phyloP scores from a whole-genome alignment of 164 flowering plant species.

The Sextonia rubra region DNA sequence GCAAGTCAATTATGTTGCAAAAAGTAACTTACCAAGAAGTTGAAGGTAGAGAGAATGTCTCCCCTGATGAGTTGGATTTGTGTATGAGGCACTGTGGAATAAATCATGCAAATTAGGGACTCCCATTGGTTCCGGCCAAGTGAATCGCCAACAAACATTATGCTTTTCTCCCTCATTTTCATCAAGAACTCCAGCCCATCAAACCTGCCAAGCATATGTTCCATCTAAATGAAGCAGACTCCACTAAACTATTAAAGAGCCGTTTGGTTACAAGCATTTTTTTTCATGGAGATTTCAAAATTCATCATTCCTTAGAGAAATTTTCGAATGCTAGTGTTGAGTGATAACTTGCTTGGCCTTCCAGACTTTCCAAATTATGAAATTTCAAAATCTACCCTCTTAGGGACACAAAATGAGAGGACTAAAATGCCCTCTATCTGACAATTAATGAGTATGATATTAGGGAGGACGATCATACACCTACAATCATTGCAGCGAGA shows the following conservation, averaged over 20 bases:
- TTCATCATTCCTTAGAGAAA: not conserved
- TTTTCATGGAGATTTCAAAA: constrained; percentile 32
- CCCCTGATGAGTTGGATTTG: constrained; percentile 55
- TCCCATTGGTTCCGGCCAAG: constrained; percentile 92
- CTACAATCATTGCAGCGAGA: too few species aligned
- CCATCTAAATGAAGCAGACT: too few species aligned
- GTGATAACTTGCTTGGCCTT: not conserved
- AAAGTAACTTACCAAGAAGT: constrained; percentile 52
- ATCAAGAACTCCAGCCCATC: constrained; percentile 57
- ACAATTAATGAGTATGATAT: too few species aligned
- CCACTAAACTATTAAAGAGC: not conserved
- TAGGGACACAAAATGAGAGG: not conserved
- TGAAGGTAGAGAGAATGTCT: constrained; percentile 72
- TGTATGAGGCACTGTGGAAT: constrained; percentile 37
- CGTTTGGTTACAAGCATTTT: not conserved
- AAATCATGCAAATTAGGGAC: constrained; percentile 80
- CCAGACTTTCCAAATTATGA: not conserved
- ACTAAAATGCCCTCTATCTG: not conserved
- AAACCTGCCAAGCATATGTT: constrained; percentile 38
- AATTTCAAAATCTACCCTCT: not conserved
- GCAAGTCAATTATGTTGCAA: too few species aligned
- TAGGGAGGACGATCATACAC: too few species aligned
- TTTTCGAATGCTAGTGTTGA: too few species aligned
- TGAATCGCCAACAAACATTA: constrained; percentile 95
- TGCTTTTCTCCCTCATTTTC: constrained; percentile 65